Conservation (phyloP, 805 yeast species). For the Tanozyma kutaoensis region DNA sequence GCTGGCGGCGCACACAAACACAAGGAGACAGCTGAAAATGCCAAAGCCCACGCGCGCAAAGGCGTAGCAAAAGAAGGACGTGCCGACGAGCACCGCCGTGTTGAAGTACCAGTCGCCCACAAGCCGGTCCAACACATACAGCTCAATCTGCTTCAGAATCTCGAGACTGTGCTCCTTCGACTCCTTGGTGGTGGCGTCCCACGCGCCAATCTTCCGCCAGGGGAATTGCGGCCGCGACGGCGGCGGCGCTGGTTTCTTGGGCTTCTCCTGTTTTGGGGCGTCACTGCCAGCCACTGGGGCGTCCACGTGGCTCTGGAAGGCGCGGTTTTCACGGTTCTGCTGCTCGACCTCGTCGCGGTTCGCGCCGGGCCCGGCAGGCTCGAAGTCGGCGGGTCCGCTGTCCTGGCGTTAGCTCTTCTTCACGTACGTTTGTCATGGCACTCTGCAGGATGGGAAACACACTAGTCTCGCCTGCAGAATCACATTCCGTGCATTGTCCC, state of each 20-base stretch:
- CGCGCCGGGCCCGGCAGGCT: slow-evolving; percentile 5
- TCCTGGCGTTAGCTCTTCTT: no score
- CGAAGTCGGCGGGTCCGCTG: slow-evolving; percentile 1
- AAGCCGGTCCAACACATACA: slow-evolving; percentile 55
- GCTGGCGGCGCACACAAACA: slow-evolving; percentile 47
- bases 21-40: slow-evolving; percentile 45
- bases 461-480: no score
- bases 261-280: no score
- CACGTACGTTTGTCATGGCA: no score
- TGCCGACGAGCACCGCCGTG: slow-evolving; percentile 47
- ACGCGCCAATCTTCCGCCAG: slow-evolving; percentile 27
- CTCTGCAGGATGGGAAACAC: no score
- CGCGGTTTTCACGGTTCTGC: slow-evolving; percentile 3
- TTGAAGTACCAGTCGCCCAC: slow-evolving; percentile 66
- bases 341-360: slow-evolving; percentile 7
- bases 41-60: slow-evolving; percentile 54
- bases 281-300: no score
- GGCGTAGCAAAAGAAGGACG: slow-evolving; percentile 62
- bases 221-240: slow-evolving; percentile 8
- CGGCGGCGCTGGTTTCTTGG: no score
- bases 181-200: slow-evolving; percentile 18
- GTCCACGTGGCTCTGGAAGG: slow-evolving; percentile 4
- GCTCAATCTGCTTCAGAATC: slow-evolving; percentile 28
- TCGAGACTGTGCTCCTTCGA: slow-evolving; percentile 7
- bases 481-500: no score